phyloP scores from a whole-genome alignment of 2,329 filamentous ascomycete genomes.

The Xylaria sp. region DNA sequence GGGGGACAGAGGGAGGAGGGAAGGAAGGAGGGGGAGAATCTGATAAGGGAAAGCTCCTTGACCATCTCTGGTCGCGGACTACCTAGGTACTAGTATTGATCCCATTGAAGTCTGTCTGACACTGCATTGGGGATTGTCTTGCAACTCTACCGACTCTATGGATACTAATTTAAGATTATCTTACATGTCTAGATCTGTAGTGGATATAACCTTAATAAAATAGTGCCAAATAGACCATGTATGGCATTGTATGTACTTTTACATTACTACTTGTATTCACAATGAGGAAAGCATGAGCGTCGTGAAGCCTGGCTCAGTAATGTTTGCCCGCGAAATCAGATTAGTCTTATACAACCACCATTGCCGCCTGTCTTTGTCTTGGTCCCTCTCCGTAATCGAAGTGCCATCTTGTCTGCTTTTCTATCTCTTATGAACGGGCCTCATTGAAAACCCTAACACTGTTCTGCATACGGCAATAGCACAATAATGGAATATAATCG shows the following conservation, averaged over 20 bases:
- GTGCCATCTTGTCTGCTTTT: slow-evolving; percentile 20
- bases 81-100: not conserved
- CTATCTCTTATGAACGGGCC: slow-evolving; percentile 24
- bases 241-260: slow-evolving; percentile 34
- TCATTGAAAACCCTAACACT: slow-evolving; percentile 11
- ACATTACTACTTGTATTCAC: slow-evolving; percentile 48
- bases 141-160: not conserved
- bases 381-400: not conserved
- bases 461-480: slow-evolving; percentile 15
- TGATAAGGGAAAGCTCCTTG: not conserved
- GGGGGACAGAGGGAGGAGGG: not conserved
- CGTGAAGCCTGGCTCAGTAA: slow-evolving; percentile 44
- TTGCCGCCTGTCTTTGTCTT: slow-evolving; percentile 8
- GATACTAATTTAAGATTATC: no score
- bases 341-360: slow-evolving; percentile 47
- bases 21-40: not conserved
- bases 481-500: slow-evolving; percentile 22
- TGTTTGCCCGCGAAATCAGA: slow-evolving; percentile 40
- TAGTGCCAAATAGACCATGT: not conserved
- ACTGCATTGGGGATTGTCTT: no score
- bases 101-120: not conserved
- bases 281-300: slow-evolving; percentile 47
- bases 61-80: not conserved
- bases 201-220: not conserved
- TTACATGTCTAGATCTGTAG: not conserved